These are phyloP conservation scores for Pseudogymnoascus sp. DNA, from an alignment of 2,329 filamentous ascomycete species.

Conservation along the genomic window DNA sequence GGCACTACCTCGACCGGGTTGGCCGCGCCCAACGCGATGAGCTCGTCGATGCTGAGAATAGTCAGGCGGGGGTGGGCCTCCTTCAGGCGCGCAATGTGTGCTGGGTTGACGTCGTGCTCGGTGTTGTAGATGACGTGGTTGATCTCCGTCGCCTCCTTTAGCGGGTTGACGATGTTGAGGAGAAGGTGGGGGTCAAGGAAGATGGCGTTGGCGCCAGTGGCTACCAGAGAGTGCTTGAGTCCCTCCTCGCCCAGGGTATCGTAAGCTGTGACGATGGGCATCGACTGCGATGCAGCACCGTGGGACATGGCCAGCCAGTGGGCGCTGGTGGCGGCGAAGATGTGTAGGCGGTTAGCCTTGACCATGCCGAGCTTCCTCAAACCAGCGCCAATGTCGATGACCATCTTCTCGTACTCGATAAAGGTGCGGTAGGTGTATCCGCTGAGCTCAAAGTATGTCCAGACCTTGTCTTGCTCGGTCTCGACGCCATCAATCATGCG, in stretches of 20 bases:
- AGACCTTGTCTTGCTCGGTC: conserved; percentile 74
- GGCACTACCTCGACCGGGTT: conserved; percentile 62
- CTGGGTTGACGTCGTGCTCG: conserved; percentile 39
- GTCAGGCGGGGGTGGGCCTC: conserved; percentile 44
- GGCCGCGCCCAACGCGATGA: conserved; percentile 40
- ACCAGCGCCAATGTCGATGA: conserved; percentile 58
- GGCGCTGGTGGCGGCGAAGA: conserved; percentile 56
- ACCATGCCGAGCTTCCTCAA: conserved; percentile 64
- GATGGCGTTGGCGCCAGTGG: conserved; percentile 73
- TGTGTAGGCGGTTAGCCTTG: conserved; percentile 62
- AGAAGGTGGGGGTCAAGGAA: conserved; percentile 77
- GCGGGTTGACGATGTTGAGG: conserved; percentile 45
- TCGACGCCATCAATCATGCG: conserved; percentile 76
- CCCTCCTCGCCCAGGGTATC: conserved; percentile 81
- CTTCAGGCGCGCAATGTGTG: conserved; percentile 42
- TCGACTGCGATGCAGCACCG: conserved; percentile 64
- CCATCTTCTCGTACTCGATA: conserved; percentile 65
- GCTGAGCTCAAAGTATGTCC: conserved; percentile 80
- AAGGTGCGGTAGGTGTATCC: conserved; percentile 70
- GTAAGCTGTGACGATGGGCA: conserved; percentile 89
- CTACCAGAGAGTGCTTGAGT: conserved; percentile 73
- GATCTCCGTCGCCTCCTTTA: conserved; percentile 47
- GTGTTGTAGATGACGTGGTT: conserved; percentile 46
- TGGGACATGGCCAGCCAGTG: conserved; percentile 43
- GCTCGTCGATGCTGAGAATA: conserved; percentile 43